phyloP scores from a whole-genome alignment of 768 basidiomycete genomes.

The Crucibulum laeve region DNA sequence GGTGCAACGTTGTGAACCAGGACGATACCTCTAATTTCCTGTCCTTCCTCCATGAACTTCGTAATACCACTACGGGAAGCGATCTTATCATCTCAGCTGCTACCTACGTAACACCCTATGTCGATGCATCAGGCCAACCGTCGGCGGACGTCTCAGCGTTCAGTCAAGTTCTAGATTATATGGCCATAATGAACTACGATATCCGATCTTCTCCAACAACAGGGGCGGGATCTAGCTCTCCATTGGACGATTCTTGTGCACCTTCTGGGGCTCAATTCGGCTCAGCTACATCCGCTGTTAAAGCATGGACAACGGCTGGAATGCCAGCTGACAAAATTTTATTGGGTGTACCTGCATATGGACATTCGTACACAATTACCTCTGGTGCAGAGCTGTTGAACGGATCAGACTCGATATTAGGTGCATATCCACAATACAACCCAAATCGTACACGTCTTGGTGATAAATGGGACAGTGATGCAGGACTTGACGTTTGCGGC shows the following conservation, averaged over 20 bases:
- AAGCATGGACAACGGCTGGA: conserved; percentile 72
- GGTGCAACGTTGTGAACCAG: conserved; percentile 60
- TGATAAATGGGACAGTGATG: conserved; percentile 52
- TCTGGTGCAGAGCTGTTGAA: conserved; percentile 28
- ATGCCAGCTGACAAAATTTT: conserved; percentile 71
- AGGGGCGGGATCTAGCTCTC: conserved; percentile 77
- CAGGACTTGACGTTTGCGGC: conserved; percentile 57
- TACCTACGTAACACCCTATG: conserved; percentile 61
- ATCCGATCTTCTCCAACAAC: conserved; percentile 49
- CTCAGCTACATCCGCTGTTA: conserved; percentile 72
- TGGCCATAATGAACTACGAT: conserved; percentile 73
- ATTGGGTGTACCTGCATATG: conserved; percentile 82
- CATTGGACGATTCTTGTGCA: conserved; percentile 75
- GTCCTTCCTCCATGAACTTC: conserved; percentile 67
- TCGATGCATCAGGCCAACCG: conserved; percentile 50
- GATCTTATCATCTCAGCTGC: conserved; percentile 74
- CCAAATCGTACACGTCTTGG: conserved; percentile 37
- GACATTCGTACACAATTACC: conserved; percentile 62
- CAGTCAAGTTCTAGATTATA: conserved; percentile 68
- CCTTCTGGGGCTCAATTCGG: conserved; percentile 54
- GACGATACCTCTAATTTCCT: conserved; percentile 80
- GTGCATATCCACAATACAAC: conserved; percentile 51
- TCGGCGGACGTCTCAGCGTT: conserved; percentile 62
- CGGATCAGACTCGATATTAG: conserved; percentile 25
- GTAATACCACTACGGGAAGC: conserved; percentile 44